phyloP scores from a whole-genome alignment of 805 yeast species.

The Jamesozyma jinghongensis region DNA sequence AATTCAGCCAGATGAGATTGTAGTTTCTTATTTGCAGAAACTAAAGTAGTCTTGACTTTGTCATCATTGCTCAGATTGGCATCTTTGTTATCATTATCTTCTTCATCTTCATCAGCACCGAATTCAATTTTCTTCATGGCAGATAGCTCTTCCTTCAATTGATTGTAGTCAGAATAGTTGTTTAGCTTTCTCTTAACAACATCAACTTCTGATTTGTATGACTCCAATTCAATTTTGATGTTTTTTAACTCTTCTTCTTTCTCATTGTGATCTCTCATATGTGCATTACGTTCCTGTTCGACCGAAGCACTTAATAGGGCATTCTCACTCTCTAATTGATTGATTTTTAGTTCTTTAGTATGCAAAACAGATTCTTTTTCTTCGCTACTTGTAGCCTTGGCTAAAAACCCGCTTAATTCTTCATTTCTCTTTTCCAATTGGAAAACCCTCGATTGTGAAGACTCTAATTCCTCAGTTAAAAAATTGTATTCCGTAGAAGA shows the following conservation, averaged over 20 bases:
- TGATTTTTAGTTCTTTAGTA: slow-evolving; percentile 34
- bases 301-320: slow-evolving; percentile 32
- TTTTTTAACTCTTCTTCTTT: slow-evolving; percentile 31
- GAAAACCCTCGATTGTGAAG: slow-evolving; percentile 53
- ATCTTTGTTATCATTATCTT: slow-evolving; percentile 24
- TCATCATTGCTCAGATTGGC: slow-evolving; percentile 20
- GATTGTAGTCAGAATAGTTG: slow-evolving; percentile 63
- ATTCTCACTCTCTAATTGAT: slow-evolving; percentile 61
- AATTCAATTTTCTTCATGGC: slow-evolving; percentile 69
- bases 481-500: slow-evolving; percentile 45
- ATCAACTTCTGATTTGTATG: slow-evolving; percentile 42
- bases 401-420: slow-evolving; percentile 57
- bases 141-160: slow-evolving; percentile 64
- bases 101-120: slow-evolving; percentile 37
- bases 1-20: slow-evolving; percentile 59
- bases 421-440: slow-evolving; percentile 75
- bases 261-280: slow-evolving; percentile 11
- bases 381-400: slow-evolving; percentile 40
- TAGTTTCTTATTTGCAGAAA: slow-evolving; percentile 63
- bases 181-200: slow-evolving; percentile 41
- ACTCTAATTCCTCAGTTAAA: slow-evolving; percentile 65
- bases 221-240: slow-evolving; percentile 38
- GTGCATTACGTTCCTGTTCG: slow-evolving; percentile 21
- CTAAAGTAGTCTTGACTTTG: slow-evolving; percentile 48
- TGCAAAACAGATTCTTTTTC: slow-evolving; percentile 36